phyloP scores from a whole-genome alignment of 495 filamentous ascomycete genomes.

The Amniculicola lignicola region DNA sequence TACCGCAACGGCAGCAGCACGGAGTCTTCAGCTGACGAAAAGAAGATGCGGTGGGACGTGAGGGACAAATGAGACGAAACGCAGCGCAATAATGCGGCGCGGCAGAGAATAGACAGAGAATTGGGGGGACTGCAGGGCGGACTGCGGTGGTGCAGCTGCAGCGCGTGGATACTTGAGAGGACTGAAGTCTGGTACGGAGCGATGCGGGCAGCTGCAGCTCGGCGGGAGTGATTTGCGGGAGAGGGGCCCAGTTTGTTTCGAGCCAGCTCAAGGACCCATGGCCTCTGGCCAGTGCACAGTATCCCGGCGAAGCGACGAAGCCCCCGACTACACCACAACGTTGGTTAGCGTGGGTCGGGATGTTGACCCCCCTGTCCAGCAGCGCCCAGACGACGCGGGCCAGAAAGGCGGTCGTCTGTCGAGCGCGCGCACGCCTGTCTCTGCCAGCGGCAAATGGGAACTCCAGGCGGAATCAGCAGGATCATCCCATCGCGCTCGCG shows the following conservation, averaged over 20 bases:
- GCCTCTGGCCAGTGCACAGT: slow-evolving; percentile 3
- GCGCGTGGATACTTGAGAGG: slow-evolving; percentile 28
- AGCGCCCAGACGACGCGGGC: slow-evolving; percentile 20
- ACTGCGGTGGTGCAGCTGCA: slow-evolving; percentile 1
- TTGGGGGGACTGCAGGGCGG: slow-evolving; percentile 15
- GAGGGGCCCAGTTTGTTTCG: slow-evolving; percentile 26
- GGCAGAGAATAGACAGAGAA: slow-evolving; percentile 7
- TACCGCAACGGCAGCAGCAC: neutral
- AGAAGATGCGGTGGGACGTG: slow-evolving; percentile 2
- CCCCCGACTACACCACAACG: neutral
- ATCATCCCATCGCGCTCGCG: slow-evolving; percentile 6
- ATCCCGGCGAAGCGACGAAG: slow-evolving; percentile 14
- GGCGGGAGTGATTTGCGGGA: slow-evolving; percentile 20
- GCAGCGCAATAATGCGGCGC: slow-evolving; percentile 24
- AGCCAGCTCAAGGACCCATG: slow-evolving; percentile 1
- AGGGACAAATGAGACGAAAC: slow-evolving; percentile 6
- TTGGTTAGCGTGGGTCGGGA: slow-evolving; percentile 8
- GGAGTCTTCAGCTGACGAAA: slow-evolving; percentile 8
- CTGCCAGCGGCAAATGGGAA: slow-evolving; percentile 32
- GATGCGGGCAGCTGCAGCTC: slow-evolving; percentile 25
- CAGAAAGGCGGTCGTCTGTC: slow-evolving; percentile 27
- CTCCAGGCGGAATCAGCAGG: neutral
- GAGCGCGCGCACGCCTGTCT: neutral
- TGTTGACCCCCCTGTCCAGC: neutral
- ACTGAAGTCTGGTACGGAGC: slow-evolving; percentile 2